A percentile compares a stretch with the other conserved stretches of the same genome.
Conservation (phyloP, 768 basidiomycete species). For the Trametes meyenii region DNA sequence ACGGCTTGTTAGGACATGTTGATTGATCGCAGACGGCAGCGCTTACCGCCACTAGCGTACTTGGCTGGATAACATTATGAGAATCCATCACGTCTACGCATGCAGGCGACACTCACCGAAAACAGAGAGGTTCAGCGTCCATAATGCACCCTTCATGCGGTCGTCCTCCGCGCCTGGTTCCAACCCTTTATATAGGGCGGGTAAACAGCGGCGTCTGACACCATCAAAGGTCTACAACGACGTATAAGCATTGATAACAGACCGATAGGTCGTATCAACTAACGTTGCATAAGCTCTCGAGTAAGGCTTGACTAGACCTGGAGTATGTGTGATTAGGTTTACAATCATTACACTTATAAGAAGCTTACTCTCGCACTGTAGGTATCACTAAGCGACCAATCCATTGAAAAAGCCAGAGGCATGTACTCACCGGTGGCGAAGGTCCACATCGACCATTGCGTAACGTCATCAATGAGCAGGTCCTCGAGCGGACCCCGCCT, state of each 20-base stretch:
- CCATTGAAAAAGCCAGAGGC: accelerated
- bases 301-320: constrained; percentile 43
- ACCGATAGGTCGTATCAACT: constrained; percentile 16
- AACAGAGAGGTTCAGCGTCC: constrained; percentile 67
- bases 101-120: constrained; percentile 46
- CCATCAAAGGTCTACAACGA: constrained; percentile 63
- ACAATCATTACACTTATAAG: neutral
- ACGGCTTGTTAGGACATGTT: neutral
- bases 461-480: constrained; percentile 66
- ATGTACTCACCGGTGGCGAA: constrained; percentile 53
- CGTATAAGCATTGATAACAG: neutral
- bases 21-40: too few relatives aligned
- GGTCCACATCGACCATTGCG: constrained; percentile 79
- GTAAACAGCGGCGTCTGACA: constrained; percentile 62
- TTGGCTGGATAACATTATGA: constrained; percentile 35
- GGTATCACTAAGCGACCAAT: neutral
- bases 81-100: too few relatives aligned
- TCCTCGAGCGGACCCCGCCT: constrained; percentile 61
- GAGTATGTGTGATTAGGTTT: constrained; percentile 21
- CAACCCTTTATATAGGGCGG: constrained; percentile 57
- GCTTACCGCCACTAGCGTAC: constrained; percentile 45
- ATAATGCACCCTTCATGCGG: constrained; percentile 90
- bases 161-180: constrained; percentile 79
- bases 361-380: constrained; percentile 36
- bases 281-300: constrained; percentile 50